These are phyloP conservation scores for Circinella minor DNA, from an alignment of 371 early-diverging fungal genomes.

Conservation along the genomic window DNA sequence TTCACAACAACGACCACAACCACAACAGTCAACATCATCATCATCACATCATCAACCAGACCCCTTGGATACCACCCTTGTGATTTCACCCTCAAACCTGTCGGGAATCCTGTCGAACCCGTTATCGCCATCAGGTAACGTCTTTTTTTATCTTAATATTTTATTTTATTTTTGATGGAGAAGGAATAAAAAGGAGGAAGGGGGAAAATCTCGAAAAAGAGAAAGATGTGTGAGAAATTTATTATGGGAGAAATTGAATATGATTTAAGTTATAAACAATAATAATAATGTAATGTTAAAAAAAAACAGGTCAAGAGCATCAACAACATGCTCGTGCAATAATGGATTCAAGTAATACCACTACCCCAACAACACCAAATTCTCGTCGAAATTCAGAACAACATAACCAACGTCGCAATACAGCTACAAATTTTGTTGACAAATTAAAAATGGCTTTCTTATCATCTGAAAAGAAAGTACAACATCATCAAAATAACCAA, in stretches of 20 bases:
- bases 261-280: no score
- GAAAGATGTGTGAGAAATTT: no score
- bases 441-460: slow-evolving; percentile 48
- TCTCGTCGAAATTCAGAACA: slow-evolving; percentile 10
- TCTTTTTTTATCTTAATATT: neutral
- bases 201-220: neutral
- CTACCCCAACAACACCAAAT: neutral
- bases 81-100: slow-evolving; percentile 14
- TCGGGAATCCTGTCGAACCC: slow-evolving; percentile 11
- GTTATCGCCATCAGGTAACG: slow-evolving; percentile 10
- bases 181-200: neutral
- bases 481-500: slow-evolving; percentile 12
- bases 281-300: neutral
- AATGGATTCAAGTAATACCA: neutral
- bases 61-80: slow-evolving; percentile 11
- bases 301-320: neutral
- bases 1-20: slow-evolving; percentile 4
- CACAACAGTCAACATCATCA: slow-evolving; percentile 1
- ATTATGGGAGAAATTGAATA: neutral
- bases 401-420: slow-evolving; percentile 21
- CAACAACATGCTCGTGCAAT: neutral
- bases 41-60: slow-evolving; percentile 3
- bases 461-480: slow-evolving; percentile 13
- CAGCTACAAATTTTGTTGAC: slow-evolving; percentile 34
- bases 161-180: no score